Evolutionary conservation across 2,329 filamentous ascomycete genomes (phyloP).

Genomic region (Fusarium marasasianum): DNA sequence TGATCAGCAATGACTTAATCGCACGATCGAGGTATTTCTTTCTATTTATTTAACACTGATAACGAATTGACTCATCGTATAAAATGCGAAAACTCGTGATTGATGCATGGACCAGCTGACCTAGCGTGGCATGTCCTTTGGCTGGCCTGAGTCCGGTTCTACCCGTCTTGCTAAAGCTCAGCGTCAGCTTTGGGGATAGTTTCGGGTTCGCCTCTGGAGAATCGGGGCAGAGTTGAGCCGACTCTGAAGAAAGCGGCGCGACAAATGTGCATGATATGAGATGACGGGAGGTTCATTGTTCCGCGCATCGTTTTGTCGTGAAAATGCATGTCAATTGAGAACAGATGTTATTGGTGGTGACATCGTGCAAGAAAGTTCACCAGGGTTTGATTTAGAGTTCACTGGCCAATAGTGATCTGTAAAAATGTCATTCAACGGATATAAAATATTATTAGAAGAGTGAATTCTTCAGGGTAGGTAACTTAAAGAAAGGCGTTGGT

Average conservation of each 20-base stretch:
- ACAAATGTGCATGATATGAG: not conserved
- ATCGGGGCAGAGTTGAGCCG: slow-evolving; percentile 11
- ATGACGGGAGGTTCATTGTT: not conserved
- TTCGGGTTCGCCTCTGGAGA: not conserved
- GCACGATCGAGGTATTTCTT: not conserved
- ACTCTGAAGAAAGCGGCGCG: not conserved
- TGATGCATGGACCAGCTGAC: slow-evolving; percentile 3
- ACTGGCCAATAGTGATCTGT: not conserved
- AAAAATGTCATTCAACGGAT: not conserved
- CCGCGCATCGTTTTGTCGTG: not conserved
- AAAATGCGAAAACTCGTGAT: not conserved
- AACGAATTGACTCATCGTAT: slow-evolving; percentile 11
- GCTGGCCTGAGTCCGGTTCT: slow-evolving; percentile 7
- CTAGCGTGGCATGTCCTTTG: not conserved
- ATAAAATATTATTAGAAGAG: not conserved
- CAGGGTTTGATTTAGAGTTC: not conserved
- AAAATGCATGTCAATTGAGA: not conserved
- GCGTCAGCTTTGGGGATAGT: not conserved
- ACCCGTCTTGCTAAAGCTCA: not conserved
- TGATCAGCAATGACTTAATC: not conserved
- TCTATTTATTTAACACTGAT: not conserved
- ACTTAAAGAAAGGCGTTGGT: too few relatives aligned
- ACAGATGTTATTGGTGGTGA: not conserved
- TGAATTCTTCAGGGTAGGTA: too few relatives aligned
- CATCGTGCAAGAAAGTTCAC: not conserved